Evolutionary conservation across 2,329 filamentous ascomycete genomes (phyloP).

Genomic region (Didymella exigua): DNA sequence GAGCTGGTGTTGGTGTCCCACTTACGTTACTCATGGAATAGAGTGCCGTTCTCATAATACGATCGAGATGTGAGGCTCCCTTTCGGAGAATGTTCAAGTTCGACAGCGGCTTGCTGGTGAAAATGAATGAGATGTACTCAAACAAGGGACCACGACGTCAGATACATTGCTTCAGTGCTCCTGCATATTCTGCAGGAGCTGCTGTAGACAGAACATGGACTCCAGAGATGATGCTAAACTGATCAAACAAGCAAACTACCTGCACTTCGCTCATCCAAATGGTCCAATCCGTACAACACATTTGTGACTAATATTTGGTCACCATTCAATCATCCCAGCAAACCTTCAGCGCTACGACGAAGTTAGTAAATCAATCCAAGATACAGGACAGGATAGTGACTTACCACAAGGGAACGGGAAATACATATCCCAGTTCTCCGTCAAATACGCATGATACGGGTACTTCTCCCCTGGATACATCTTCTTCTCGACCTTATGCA

Average conservation of each 20-base stretch:
- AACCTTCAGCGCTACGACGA: constrained; percentile 33
- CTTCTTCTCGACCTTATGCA: constrained; percentile 52
- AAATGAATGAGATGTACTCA: too few species aligned
- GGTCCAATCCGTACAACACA: background rate
- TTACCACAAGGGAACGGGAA: constrained; percentile 56
- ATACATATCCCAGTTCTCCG: constrained; percentile 55
- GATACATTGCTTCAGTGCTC: too few species aligned
- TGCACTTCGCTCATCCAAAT: background rate
- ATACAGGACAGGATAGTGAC: constrained; percentile 25
- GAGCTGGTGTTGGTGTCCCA: too few species aligned
- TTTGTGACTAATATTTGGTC: background rate
- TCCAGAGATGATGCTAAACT: too few species aligned
- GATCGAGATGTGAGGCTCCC: too few species aligned
- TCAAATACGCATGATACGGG: constrained; percentile 53
- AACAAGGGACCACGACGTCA: too few species aligned
- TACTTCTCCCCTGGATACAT: constrained; percentile 36
- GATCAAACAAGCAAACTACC: background rate
- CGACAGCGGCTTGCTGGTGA: too few species aligned
- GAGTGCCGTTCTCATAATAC: too few species aligned
- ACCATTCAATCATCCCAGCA: constrained; percentile 30
- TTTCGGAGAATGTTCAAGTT: too few species aligned
- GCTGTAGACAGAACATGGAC: too few species aligned
- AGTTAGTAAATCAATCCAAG: constrained; percentile 15
- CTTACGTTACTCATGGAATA: too few species aligned
- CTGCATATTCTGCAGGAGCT: too few species aligned